Evolutionary conservation across 805 yeast genomes (phyloP), one percentile per base, ranked within the genome.

Genomic region (Pichia membranifaciens): DNA sequence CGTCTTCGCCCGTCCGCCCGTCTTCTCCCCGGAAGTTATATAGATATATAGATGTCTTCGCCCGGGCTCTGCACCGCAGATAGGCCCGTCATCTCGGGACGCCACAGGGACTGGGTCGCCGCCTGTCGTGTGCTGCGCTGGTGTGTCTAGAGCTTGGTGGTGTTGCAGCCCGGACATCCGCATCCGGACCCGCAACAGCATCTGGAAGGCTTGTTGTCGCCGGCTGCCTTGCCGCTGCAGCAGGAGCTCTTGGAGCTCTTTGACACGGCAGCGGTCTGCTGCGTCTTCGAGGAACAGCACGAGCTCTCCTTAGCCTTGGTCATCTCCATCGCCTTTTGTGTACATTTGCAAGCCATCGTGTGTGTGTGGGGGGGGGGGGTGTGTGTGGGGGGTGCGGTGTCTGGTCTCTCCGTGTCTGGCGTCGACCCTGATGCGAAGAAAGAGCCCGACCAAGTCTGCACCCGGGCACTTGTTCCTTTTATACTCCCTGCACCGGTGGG

Each of bases 181-280:
- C 70, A 66, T 32, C 64, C 66, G 12, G 66, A 52, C 8, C 70
- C 70, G 51, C 70, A 66, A 31, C 57, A 56, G 55, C 70, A 66
- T 49, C 59, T 58, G 17, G 38, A 42, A 38, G 53, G 47, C 23
- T 47, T 44, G 29, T 25, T 10, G 23, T 21, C 52, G 22, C 47
- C 39, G 15, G 51, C 57, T 3, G 49, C 49, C 45, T 56, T 56
- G 29, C 59, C 56, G n/a, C 64, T 57, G 33, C 64, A 59, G 41
- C 63, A 59, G 5, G 58, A 45, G 16, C 8, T 10, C 22, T 17
- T 31, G 9, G 5, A 12, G 10, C 4, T 15, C 5, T 12, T n/a
- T 7, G 12, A 17, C 18, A 52, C 37, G n/a, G 48, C 20, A 16
- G 36, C 47, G 35, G 45, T 48, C 33, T n/a, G 20, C 8, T n/a